Conservation (phyloP, 148 eudicot genomes). For the Drosera capensis region DNA sequence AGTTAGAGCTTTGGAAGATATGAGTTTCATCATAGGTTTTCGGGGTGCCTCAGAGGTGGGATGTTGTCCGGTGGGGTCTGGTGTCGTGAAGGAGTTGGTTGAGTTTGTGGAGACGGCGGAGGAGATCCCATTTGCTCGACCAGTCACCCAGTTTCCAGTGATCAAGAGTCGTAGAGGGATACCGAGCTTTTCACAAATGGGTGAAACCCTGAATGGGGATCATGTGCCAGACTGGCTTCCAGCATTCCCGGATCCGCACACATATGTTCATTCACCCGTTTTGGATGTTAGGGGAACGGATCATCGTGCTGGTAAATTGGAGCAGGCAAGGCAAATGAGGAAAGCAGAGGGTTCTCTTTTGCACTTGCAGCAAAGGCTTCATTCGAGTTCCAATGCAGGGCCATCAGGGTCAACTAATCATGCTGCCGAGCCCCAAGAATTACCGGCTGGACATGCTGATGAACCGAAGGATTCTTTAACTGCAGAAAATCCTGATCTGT, state of each 20-base stretch:
- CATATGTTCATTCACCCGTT: constrained; percentile 14
- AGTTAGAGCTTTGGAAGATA: constrained; percentile 57
- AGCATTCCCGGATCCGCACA: constrained; percentile 39
- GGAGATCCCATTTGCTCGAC: constrained; percentile 42
- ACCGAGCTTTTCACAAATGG: constrained; percentile 28
- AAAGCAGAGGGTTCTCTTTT: constrained; percentile 82
- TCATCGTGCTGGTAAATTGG: constrained; percentile 57
- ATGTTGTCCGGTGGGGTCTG: constrained; percentile 32
- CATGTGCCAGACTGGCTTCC: constrained; percentile 84
- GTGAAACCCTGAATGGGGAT: constrained; percentile 26
- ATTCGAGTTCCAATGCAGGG: constrained; percentile 23
- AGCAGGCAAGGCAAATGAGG: constrained; percentile 71
- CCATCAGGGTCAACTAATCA: constrained; percentile 21
- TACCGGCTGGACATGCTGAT: neutral
- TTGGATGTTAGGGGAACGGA: constrained; percentile 64
- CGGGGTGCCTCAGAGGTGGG: constrained; percentile 41
- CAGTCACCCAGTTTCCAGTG: constrained; percentile 44
- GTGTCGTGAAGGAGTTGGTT: constrained; percentile 33
- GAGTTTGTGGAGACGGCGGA: constrained; percentile 34
- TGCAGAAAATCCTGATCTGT: too few species aligned
- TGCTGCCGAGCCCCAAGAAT: constrained; percentile 6
- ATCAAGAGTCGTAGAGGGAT: constrained; percentile 13
- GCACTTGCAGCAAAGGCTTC: constrained; percentile 63
- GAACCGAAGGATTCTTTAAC: neutral
- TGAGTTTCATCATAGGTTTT: constrained; percentile 54